Evolutionary conservation across 768 basidiomycete species (phyloP).

Genomic region (Suillus subalutaceus): DNA sequence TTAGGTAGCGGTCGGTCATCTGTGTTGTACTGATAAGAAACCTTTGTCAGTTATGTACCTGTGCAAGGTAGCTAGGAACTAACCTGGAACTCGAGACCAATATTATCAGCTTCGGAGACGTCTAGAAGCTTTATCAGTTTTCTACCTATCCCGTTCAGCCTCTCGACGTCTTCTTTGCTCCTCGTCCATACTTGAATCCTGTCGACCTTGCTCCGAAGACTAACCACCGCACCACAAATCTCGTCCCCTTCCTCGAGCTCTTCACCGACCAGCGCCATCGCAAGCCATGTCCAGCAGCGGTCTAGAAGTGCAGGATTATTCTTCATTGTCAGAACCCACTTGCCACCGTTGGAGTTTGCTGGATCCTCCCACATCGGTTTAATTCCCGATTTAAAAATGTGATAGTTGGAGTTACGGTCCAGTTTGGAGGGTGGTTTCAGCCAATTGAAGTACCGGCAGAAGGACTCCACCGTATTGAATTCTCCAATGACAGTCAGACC

Average conservation of each 20-base stretch:
- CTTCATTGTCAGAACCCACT: constrained; percentile 95
- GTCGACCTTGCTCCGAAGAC: constrained; percentile 83
- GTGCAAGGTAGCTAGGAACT: constrained; percentile 21
- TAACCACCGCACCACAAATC: constrained; percentile 87
- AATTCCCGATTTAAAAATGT: constrained; percentile 92
- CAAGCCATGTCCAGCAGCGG: constrained; percentile 87
- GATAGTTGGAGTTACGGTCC: constrained; percentile 91
- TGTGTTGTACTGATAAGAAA: constrained; percentile 68
- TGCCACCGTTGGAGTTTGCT: constrained; percentile 89
- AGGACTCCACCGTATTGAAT: constrained; percentile 87
- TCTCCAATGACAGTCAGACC: constrained; percentile 85
- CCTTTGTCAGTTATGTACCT: constrained; percentile 1
- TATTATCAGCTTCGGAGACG: constrained; percentile 79
- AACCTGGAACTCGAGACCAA: constrained; percentile 92
- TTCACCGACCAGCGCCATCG: constrained; percentile 88
- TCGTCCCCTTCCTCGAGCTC: constrained; percentile 70
- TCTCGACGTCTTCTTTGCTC: constrained; percentile 82
- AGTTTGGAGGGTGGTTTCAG: constrained; percentile 88
- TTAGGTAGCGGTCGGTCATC: constrained; percentile 81
- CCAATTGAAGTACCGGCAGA: constrained; percentile 94
- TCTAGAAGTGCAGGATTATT: constrained; percentile 79
- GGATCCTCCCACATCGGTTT: constrained; percentile 98
- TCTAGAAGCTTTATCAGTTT: constrained; percentile 82
- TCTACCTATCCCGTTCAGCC: constrained; percentile 82
- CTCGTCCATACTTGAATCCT: constrained; percentile 92